Percentiles rank a stretch among this genome's conserved stretches.
Conservation (phyloP, 139 green algal species). For the Gonium pectorale region DNA sequence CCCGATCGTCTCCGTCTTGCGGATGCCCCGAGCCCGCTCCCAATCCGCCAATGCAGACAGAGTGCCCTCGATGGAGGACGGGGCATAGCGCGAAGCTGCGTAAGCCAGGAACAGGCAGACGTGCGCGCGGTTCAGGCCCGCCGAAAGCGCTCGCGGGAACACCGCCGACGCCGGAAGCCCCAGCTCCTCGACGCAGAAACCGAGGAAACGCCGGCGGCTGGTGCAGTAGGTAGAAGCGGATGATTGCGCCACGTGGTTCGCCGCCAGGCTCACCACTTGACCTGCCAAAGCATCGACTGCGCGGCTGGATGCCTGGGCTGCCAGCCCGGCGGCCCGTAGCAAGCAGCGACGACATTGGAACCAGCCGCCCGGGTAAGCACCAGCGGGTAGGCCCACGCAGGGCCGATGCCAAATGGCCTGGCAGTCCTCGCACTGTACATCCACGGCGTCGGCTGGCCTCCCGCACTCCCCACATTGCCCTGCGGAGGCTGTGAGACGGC, state of each 20-base stretch:
- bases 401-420: neutral
- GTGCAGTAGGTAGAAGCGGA: neutral
- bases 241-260: neutral
- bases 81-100: neutral
- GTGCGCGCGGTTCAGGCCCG: neutral
- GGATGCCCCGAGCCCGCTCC: neutral
- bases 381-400: neutral
- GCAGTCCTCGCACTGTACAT: neutral
- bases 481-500: no score
- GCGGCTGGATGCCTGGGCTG: neutral
- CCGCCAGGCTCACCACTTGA: neutral
- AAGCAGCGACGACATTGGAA: neutral
- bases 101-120: neutral
- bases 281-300: neutral
- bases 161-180: neutral
- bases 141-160: neutral
- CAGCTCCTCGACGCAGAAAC: neutral
- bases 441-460: neutral
- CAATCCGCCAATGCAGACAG: constrained; percentile 1
- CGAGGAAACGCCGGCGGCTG: neutral
- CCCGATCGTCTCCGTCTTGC: neutral
- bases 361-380: neutral
- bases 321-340: neutral
- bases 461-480: no score
- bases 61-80: neutral